These are phyloP conservation scores for Suillus placidus DNA, from an alignment of 768 basidiomycete species.

Conservation along the genomic window DNA sequence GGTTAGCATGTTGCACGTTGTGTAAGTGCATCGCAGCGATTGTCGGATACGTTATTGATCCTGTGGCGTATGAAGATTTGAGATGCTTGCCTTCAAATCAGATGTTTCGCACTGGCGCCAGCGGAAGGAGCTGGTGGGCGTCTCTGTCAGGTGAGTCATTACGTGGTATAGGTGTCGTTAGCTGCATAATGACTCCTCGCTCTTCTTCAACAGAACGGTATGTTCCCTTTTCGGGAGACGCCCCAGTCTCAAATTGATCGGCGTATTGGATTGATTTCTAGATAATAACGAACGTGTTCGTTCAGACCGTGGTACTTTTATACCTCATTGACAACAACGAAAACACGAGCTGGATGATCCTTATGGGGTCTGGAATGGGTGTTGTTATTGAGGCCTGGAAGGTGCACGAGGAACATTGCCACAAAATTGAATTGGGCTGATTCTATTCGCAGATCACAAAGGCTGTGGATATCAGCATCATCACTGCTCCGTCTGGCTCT, in stretches of 20 bases:
- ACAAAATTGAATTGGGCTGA: constrained; percentile 3
- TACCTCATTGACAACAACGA: constrained; percentile 96
- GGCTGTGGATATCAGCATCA: constrained; percentile 84
- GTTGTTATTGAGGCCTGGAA: constrained; percentile 94
- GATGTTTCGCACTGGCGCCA: constrained; percentile 96
- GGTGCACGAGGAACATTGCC: constrained; percentile 41
- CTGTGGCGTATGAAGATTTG: constrained; percentile 58
- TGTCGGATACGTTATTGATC: constrained; percentile 17
- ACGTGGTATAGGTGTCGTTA: constrained; percentile 13
- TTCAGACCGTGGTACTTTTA: constrained; percentile 86
- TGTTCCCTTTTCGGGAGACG: constrained; percentile 24
- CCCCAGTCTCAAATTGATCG: constrained; percentile 17
- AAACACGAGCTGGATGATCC: constrained; percentile 98
- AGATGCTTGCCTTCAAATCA: constrained; percentile 93
- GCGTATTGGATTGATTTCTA: constrained; percentile 24
- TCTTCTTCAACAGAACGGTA: constrained; percentile 52
- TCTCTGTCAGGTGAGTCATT: constrained; percentile 77
- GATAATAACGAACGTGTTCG: constrained; percentile 92
- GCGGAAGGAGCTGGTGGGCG: constrained; percentile 93
- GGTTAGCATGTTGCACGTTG: constrained; percentile 84
- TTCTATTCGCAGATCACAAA: constrained; percentile 67
- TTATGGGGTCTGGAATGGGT: constrained; percentile 83
- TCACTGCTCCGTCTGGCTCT: constrained; percentile 62
- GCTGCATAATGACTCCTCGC: constrained; percentile 20
- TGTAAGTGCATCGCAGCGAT: constrained; percentile 53